These are phyloP conservation scores for Lathyrus aphaca DNA, from an alignment of 306 rosid species.

Conservation along the genomic window DNA sequence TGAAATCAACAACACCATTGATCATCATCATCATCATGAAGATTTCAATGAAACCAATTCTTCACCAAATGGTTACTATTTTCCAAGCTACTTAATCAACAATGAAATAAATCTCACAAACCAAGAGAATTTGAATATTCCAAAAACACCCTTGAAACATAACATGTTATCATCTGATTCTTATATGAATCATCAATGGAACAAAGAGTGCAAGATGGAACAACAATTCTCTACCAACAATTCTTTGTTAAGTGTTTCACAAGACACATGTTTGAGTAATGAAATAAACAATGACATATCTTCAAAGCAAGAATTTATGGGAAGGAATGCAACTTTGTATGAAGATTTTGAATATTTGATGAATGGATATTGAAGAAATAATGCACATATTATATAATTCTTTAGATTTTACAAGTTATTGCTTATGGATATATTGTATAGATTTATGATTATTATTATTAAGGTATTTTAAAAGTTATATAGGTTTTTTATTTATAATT, in stretches of 20 bases:
- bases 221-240: slow-evolving; percentile 60
- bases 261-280: slow-evolving; percentile 62
- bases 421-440: slow-evolving; percentile 43
- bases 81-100: slow-evolving; percentile 28
- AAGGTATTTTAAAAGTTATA: slow-evolving; percentile 25
- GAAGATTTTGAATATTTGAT: slow-evolving; percentile 55
- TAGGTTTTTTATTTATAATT: slow-evolving; percentile 11
- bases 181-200: slow-evolving; percentile 31
- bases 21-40: slow-evolving; percentile 10
- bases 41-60: slow-evolving; percentile 32
- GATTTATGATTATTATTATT: slow-evolving; percentile 30
- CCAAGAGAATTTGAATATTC: slow-evolving; percentile 7
- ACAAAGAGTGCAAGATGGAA: slow-evolving; percentile 52
- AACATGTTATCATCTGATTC: slow-evolving; percentile 31
- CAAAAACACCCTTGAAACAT: slow-evolving; percentile 25
- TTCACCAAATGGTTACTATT: slow-evolving; percentile 32
- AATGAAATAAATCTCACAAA: background rate
- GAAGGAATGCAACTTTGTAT: slow-evolving; percentile 37
- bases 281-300: slow-evolving; percentile 64
- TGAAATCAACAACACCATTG: background rate
- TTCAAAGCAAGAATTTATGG: slow-evolving; percentile 43
- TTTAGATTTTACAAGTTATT: slow-evolving; percentile 24
- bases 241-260: slow-evolving; percentile 60
- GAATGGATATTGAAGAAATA: slow-evolving; percentile 54
- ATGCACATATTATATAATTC: background rate